These are phyloP conservation scores for Trifolium pratense DNA, from an alignment of 306 rosid species.

Conservation along the genomic window DNA sequence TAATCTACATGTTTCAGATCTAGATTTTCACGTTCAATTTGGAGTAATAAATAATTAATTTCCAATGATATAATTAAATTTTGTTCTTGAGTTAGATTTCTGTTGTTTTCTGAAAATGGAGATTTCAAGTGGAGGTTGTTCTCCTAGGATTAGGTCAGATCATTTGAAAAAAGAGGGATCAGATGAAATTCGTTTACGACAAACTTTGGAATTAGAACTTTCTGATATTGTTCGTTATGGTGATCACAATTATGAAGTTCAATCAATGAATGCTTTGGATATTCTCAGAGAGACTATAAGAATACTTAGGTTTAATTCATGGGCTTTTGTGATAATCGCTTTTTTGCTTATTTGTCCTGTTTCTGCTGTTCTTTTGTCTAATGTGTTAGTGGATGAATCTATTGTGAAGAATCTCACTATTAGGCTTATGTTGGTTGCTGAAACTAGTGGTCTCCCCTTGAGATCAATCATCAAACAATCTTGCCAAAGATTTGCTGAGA, in stretches of 20 bases:
- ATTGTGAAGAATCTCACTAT: constrained; percentile 66
- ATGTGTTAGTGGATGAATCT: constrained; percentile 67
- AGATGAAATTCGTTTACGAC: constrained; percentile 49
- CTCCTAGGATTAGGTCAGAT: constrained; percentile 65
- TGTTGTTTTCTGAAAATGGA: constrained; percentile 54
- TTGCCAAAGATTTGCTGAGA: constrained; percentile 74
- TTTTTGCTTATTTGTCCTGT: constrained; percentile 80
- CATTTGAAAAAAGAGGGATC: constrained; percentile 61
- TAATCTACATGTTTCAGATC: constrained; percentile 48
- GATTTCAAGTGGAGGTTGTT: constrained; percentile 49
- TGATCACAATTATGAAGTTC: constrained; percentile 40
- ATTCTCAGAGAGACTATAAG: constrained; percentile 84
- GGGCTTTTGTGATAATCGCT: constrained; percentile 70
- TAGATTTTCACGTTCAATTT: constrained; percentile 21
- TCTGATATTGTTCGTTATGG: constrained; percentile 26
- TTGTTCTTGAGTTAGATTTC: background rate
- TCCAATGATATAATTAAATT: constrained; percentile 34
- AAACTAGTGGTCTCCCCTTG: constrained; percentile 85
- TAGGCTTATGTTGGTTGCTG: constrained; percentile 75
- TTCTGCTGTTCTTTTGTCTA: constrained; percentile 75
- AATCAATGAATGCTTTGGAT: constrained; percentile 87
- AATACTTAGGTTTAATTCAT: constrained; percentile 80
- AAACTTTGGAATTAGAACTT: constrained; percentile 47
- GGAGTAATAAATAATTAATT: constrained; percentile 14
- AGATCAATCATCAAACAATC: constrained; percentile 81